A percentile compares a stretch with the other conserved stretches of the same genome.
These are phyloP conservation scores for Penicillium verrucosum DNA, from an alignment of 2,329 filamentous ascomycete genomes.

Conservation along the genomic window DNA sequence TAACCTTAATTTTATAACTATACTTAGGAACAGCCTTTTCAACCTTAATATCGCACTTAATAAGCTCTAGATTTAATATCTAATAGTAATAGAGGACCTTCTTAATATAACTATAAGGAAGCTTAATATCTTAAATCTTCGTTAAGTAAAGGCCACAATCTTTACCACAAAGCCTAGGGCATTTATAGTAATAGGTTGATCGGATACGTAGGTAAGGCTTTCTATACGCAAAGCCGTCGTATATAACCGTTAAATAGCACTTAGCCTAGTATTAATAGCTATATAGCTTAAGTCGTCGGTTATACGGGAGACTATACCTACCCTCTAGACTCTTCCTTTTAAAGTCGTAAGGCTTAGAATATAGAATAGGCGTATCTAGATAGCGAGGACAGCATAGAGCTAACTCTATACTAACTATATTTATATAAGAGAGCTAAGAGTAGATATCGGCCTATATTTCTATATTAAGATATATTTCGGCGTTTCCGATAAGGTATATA, in stretches of 20 bases:
- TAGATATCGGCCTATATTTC: slow-evolving; percentile 13
- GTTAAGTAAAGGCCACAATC: slow-evolving; percentile 7
- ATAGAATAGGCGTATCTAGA: neutral
- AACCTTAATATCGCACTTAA: slow-evolving; percentile 4
- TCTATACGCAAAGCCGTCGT: slow-evolving; percentile 4
- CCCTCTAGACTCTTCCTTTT: slow-evolving; percentile 9
- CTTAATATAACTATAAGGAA: slow-evolving; percentile 12
- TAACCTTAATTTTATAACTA: slow-evolving; percentile 1
- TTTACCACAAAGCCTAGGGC: slow-evolving; percentile 11
- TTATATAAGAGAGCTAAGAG: neutral
- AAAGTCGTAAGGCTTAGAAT: slow-evolving; percentile 8
- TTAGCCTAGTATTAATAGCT: slow-evolving; percentile 12
- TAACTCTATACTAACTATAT: slow-evolving; percentile 3
- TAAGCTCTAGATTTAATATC: neutral
- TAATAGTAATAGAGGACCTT: slow-evolving; percentile 1
- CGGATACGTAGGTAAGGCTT: slow-evolving; percentile 13
- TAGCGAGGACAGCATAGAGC: slow-evolving; percentile 11
- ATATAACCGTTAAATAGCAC: slow-evolving; percentile 9
- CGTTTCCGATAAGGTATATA: slow-evolving; percentile 13
- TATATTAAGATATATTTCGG: slow-evolving; percentile 8
- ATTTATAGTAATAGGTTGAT: slow-evolving; percentile 5
- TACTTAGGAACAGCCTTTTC: slow-evolving; percentile 6
- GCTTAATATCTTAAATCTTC: slow-evolving; percentile 2
- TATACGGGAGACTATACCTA: slow-evolving; percentile 9
- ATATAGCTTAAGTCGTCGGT: slow-evolving; percentile 12